Conservation (phyloP, 1,284 basidiomycete genomes). For the Cryptococcus sp. region DNA sequence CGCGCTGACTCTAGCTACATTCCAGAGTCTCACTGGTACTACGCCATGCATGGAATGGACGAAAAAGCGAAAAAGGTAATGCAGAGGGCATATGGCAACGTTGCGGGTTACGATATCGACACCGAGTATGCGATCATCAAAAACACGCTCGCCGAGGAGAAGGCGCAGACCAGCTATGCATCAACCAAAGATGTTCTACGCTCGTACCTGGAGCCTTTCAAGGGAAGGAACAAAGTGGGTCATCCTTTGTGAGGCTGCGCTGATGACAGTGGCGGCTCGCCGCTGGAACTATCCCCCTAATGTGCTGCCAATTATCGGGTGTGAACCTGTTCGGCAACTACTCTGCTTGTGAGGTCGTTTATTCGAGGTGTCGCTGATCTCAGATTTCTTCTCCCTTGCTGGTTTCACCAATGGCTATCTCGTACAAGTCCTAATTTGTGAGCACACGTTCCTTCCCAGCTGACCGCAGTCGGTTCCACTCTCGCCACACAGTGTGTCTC, state of each 20-base stretch:
- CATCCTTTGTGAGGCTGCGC: neutral
- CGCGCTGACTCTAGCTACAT: neutral
- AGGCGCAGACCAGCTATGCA: neutral
- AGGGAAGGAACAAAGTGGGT: slow-evolving; percentile 1
- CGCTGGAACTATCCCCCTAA: neutral
- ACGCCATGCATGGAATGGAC: neutral
- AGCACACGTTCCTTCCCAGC: neutral
- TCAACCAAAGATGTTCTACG: neutral
- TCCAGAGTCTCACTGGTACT: neutral
- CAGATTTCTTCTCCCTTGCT: neutral
- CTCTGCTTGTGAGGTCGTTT: neutral
- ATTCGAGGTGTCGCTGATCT: neutral
- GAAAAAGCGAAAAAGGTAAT: neutral
- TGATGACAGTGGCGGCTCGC: neutral
- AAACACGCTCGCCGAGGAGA: neutral
- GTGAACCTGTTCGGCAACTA: neutral
- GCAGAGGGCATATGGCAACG: neutral
- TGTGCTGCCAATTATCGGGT: neutral
- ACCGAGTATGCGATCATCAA: slow-evolving; percentile 1
- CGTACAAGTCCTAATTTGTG: neutral
- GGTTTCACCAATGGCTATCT: neutral
- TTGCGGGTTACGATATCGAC: neutral
- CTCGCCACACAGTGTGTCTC: neutral
- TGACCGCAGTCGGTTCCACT: neutral
- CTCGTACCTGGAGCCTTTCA: neutral